Base-by-base conservation (phyloP, 148 eudicot species). In the Fagopyrum esculentum region DNA sequence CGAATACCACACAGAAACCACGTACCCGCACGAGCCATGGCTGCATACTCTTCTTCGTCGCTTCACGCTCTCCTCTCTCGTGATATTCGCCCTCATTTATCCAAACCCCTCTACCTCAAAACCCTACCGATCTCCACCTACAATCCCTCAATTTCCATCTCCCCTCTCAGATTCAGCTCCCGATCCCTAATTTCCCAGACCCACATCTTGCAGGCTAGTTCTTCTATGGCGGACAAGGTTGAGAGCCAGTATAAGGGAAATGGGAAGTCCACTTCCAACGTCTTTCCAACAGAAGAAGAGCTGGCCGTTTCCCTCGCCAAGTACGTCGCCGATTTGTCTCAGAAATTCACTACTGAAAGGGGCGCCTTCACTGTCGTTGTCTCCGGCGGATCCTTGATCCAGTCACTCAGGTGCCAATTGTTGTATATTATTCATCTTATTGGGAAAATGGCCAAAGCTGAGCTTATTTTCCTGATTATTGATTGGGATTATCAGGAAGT, bases 371-470 rank as follows among this genome's bases (percentile, higher is more conserved):
- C 95, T 8, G 87, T 91, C 45, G 95, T 86, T 64, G 73, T 93
- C n/a, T 91, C 98, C 30, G 98, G 98, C n/a, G 97, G 94, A 50
- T 82, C 95, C 45, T 78, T 93, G 22, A 87, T 91, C 72, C 81
- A 93, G 46, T 84, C 90, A 16, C 83, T 93, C 56, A 87, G 95
- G 98, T 88, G 60, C 46, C 1, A 5, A 35, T 22, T 8, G 35
- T 69, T 35, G 64, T 22, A 43, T 45, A 19, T 51, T 43, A 10
- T 52, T 30, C 45, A 49, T 44, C 19, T 73, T 2, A 8, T 4
- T 12, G 9, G 9, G 3, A 29, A 29, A 6, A 5, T 12, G 4
- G 49, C 19, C 6, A 12, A 29, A 29, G 40, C 50, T 22, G 40
- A 35, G 40, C 0, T 4, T 3, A 16, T 17, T 29, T 55, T 15